phyloP scores from a whole-genome alignment of 1,284 basidiomycete species.

The Irpex lacteus region DNA sequence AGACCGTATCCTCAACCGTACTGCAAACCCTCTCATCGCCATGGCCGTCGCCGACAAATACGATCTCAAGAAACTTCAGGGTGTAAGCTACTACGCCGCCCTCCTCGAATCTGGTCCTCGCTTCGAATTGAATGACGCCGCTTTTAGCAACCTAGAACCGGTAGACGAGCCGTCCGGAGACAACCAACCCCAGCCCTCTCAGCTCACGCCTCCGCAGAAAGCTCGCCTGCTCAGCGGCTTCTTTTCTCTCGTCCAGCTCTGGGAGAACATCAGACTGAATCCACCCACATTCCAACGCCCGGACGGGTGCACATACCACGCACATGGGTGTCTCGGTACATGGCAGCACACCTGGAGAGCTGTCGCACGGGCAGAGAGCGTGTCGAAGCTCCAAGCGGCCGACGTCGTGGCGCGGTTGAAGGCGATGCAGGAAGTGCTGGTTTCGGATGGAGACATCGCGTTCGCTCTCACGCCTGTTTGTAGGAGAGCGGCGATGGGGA shows the following conservation, averaged over 20 bases:
- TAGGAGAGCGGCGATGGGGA: slow-evolving; percentile 30
- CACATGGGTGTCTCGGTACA: slow-evolving; percentile 27
- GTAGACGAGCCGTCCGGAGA: background rate
- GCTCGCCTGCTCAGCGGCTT: slow-evolving; percentile 28
- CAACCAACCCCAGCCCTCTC: slow-evolving; percentile 7
- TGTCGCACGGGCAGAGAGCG: slow-evolving; percentile 9
- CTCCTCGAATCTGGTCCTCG: slow-evolving; percentile 24
- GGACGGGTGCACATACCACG: slow-evolving; percentile 31
- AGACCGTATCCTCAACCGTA: slow-evolving; percentile 21
- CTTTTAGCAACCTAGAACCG: background rate
- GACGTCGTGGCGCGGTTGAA: slow-evolving; percentile 30
- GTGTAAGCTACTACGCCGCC: slow-evolving; percentile 29
- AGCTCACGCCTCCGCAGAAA: slow-evolving; percentile 24
- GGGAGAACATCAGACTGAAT: slow-evolving; percentile 23
- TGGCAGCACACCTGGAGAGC: slow-evolving; percentile 28
- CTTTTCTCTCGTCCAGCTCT: slow-evolving; percentile 27
- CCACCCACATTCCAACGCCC: slow-evolving; percentile 25
- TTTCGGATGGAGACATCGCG: slow-evolving; percentile 22
- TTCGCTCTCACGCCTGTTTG: slow-evolving; percentile 28
- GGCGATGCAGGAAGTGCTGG: slow-evolving; percentile 24
- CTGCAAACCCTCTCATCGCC: slow-evolving; percentile 23
- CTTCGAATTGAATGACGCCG: slow-evolving; percentile 16
- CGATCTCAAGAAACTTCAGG: slow-evolving; percentile 20
- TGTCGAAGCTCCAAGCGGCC: slow-evolving; percentile 3
- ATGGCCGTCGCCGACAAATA: slow-evolving; percentile 26